Percentiles rank a stretch among this genome's conserved stretches.
These are phyloP conservation scores for Trichoderma koningiopsis DNA, from an alignment of 2,329 filamentous ascomycete species.

Conservation along the genomic window DNA sequence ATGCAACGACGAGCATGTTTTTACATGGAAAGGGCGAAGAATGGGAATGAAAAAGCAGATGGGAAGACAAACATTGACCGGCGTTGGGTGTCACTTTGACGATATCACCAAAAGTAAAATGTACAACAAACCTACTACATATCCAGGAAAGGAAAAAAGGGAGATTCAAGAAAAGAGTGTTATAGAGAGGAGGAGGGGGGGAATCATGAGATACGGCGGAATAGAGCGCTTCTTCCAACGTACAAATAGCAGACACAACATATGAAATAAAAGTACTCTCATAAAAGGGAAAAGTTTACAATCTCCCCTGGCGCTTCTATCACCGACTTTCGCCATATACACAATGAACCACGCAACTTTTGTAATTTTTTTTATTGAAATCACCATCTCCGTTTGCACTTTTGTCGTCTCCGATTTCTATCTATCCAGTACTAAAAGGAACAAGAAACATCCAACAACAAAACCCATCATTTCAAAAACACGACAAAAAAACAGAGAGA, in stretches of 20 bases:
- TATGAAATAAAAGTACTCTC: neutral
- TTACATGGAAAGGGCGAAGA: neutral
- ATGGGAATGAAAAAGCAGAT: neutral
- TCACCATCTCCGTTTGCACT: constrained; percentile 27
- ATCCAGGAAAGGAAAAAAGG: neutral
- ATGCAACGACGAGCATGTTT: neutral
- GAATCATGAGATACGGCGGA: neutral
- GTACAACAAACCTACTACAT: constrained; percentile 17
- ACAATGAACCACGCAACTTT: neutral
- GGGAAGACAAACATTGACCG: neutral
- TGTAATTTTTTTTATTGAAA: neutral
- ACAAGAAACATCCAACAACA: constrained; percentile 23
- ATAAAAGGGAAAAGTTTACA: neutral
- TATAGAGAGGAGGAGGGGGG: neutral
- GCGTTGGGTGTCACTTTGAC: neutral
- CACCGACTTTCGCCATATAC: neutral
- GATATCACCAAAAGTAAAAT: constrained; percentile 4
- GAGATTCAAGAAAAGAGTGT: neutral
- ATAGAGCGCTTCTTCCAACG: neutral
- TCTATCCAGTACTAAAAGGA: constrained; percentile 26
- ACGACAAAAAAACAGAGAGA: constrained; percentile 16
- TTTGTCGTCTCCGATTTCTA: constrained; percentile 3
- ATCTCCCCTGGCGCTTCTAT: neutral
- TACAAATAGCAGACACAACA: constrained; percentile 4
- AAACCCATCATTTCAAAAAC: constrained; percentile 12